Conservation (phyloP, 176 grass and related monocot genomes). For the Saccharum spontaneum region DNA sequence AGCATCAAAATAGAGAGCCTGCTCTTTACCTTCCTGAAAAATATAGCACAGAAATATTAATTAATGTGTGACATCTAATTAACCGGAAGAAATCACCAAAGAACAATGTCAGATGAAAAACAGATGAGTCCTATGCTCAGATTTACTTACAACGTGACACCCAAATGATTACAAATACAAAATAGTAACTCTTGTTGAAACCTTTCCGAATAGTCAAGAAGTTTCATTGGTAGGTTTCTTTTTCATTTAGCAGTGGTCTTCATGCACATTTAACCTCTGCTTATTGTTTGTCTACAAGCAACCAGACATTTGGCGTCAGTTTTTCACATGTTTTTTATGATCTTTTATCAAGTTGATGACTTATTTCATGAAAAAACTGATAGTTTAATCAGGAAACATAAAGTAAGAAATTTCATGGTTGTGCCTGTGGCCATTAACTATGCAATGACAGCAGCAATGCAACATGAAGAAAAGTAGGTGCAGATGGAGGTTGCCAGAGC, state of each 20-base stretch:
- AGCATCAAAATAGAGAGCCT: conserved; percentile 88
- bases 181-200: neutral
- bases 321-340: neutral
- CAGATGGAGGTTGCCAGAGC: neutral
- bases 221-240: neutral
- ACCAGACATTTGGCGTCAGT: neutral
- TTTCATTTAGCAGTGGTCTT: neutral
- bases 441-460: neutral
- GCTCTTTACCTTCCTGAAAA: conserved; percentile 83
- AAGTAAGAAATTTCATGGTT: neutral
- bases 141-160: neutral
- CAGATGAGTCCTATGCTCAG: neutral
- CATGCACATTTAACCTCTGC: neutral
- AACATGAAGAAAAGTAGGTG: neutral
- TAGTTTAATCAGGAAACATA: no score
- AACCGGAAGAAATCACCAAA: neutral
- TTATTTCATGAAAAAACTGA: neutral
- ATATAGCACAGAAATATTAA: neutral
- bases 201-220: neutral
- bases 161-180: neutral
- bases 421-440: neutral
- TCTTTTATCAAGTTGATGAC: neutral
- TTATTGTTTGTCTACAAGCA: neutral
- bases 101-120: neutral
- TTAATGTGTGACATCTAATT: neutral